Conservation (phyloP, 1,284 basidiomycete genomes). For the Papiliotrema flavescens region DNA sequence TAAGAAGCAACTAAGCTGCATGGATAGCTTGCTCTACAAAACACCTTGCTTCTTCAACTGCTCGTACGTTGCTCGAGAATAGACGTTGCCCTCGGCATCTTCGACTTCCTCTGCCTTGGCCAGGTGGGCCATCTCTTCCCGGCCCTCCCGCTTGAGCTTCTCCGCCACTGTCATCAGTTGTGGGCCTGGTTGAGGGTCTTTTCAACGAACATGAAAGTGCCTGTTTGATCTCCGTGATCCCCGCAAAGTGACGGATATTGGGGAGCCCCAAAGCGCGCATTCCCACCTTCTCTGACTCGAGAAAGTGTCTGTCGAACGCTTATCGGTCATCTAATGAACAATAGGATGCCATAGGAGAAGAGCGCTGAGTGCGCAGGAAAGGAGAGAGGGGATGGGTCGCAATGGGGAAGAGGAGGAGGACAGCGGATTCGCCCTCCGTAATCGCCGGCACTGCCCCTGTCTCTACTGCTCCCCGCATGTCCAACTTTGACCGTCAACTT, state of each 20-base stretch:
- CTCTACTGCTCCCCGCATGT: no score
- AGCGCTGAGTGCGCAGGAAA: not conserved
- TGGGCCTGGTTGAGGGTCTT: not conserved
- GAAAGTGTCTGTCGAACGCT: constrained; percentile 48
- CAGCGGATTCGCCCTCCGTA: no score
- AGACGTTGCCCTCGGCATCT: constrained; percentile 94
- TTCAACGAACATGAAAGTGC: constrained; percentile 81
- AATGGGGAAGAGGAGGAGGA: no score
- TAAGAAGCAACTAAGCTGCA: no score
- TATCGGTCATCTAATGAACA: no score
- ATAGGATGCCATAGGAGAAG: no score
- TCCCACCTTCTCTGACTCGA: constrained; percentile 94
- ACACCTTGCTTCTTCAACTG: constrained; percentile 48
- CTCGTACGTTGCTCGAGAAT: constrained; percentile 52
- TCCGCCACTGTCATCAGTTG: constrained; percentile 73
- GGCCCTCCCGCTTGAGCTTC: constrained; percentile 88
- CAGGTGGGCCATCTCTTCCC: constrained; percentile 81
- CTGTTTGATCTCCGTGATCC: constrained; percentile 95
- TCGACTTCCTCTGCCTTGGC: constrained; percentile 96
- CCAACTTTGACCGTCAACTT: no score
- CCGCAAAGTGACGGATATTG: constrained; percentile 98
- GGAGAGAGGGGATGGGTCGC: no score
- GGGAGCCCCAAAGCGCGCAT: constrained; percentile 97
- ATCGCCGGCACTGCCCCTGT: no score
- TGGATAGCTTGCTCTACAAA: no score